phyloP scores from a whole-genome alignment of 2,329 filamentous ascomycete species.

The Colletotrichum camelliae region DNA sequence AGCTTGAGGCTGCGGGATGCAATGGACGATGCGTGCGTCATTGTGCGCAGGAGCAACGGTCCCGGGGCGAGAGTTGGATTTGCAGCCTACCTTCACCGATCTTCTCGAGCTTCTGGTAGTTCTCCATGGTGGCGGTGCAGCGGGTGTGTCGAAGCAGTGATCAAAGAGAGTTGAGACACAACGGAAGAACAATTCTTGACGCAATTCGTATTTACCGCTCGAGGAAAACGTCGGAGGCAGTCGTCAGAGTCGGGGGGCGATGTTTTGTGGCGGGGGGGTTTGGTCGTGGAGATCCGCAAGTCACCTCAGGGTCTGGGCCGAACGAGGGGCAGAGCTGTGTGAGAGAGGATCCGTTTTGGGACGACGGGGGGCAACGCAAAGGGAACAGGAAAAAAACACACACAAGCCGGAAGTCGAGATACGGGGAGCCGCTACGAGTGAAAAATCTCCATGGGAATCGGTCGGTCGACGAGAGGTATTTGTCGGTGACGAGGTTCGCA shows the following conservation, averaged over 20 bases:
- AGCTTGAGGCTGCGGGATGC: neutral
- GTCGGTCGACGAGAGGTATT: neutral
- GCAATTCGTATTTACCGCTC: neutral
- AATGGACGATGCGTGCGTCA: neutral
- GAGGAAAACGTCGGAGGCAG: neutral
- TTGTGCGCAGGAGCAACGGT: neutral
- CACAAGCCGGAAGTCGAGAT: neutral
- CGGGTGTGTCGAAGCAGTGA: neutral
- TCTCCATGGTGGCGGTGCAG: constrained; percentile 70
- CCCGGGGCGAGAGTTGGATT: neutral
- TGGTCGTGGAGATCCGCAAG: neutral
- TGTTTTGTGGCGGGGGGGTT: constrained; percentile 7
- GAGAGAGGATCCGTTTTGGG: neutral
- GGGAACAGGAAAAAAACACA: neutral
- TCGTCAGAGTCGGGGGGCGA: neutral
- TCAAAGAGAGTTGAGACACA: neutral
- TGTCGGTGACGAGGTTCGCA: constrained; percentile 4
- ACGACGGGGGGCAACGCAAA: neutral
- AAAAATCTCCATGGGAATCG: neutral
- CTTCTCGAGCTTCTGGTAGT: constrained; percentile 97
- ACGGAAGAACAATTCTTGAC: neutral
- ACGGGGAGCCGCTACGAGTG: constrained; percentile 7
- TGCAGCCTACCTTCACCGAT: constrained; percentile 82
- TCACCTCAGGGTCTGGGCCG: constrained; percentile 11
- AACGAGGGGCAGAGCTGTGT: constrained; percentile 13